phyloP scores from a whole-genome alignment of 768 basidiomycete species.

The Mycena alexandri region DNA sequence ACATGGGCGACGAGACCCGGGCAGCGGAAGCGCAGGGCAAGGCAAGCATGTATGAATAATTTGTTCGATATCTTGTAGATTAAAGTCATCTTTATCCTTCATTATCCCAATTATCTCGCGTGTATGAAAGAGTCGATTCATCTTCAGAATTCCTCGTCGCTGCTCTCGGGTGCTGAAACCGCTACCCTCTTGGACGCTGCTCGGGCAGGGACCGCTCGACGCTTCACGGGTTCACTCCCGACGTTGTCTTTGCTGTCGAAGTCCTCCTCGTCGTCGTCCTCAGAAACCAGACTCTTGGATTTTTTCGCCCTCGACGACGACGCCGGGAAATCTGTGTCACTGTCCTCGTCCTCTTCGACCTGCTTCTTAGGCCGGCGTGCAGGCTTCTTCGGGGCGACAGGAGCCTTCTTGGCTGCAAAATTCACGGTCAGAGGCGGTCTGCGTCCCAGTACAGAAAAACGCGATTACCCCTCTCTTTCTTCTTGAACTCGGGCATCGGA shows the following conservation, averaged over 20 bases:
- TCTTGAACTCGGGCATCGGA: slow-evolving; percentile 24
- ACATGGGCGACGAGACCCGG: neutral
- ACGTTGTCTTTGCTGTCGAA: neutral
- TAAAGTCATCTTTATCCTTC: no score
- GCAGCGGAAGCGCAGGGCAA: neutral
- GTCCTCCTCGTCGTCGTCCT: slow-evolving; percentile 7
- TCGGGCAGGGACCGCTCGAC: neutral
- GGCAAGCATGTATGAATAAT: neutral
- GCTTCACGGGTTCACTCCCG: neutral
- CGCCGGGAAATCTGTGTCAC: slow-evolving; percentile 1
- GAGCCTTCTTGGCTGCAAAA: slow-evolving; percentile 16
- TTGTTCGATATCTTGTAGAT: neutral
- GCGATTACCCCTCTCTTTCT: slow-evolving; percentile 23
- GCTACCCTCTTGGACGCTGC: slow-evolving; percentile 9
- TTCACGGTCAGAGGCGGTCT: no score
- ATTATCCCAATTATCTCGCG: no score
- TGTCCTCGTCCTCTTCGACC: slow-evolving; percentile 8
- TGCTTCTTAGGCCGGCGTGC: neutral
- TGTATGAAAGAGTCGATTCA: no score
- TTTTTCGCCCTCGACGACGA: slow-evolving; percentile 9
- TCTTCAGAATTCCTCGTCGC: slow-evolving; percentile 11
- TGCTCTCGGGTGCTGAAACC: neutral
- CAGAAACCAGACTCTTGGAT: neutral
- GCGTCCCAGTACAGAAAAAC: neutral
- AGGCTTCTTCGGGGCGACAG: slow-evolving; percentile 10